These are phyloP conservation scores for Aspergillus terreus DNA, from an alignment of 2,329 filamentous ascomycete species.

Conservation along the genomic window DNA sequence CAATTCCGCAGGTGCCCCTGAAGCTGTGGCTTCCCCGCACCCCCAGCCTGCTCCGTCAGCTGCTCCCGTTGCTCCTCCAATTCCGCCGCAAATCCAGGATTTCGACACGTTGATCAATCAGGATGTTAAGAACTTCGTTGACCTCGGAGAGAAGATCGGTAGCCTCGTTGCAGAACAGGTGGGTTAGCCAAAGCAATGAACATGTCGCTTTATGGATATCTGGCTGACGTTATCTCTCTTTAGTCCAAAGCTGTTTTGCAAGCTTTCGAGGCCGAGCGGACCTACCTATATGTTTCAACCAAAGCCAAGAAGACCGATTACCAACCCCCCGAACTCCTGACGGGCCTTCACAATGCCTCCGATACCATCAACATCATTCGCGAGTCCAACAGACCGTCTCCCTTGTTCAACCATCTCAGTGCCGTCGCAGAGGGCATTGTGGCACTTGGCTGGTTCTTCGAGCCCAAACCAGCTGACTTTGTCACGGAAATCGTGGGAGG, in stretches of 20 bases:
- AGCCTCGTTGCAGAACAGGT: conserved; percentile 78
- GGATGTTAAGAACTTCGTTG: conserved; percentile 73
- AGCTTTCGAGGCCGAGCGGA: conserved; percentile 80
- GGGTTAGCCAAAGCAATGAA: conserved; percentile 20
- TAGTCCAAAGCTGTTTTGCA: conserved; percentile 55
- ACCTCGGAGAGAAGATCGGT: conserved; percentile 73
- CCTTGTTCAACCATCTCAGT: conserved; percentile 75
- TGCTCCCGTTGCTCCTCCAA: conserved; percentile 52
- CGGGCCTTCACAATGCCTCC: conserved; percentile 80
- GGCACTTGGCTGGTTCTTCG: conserved; percentile 85
- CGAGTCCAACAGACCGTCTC: conserved; percentile 72
- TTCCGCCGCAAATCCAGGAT: conserved; percentile 78
- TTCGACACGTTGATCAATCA: conserved; percentile 76
- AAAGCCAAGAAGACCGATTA: conserved; percentile 90
- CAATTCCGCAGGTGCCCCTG: conserved; percentile 18
- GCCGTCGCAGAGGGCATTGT: conserved; percentile 88
- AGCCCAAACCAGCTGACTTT: conserved; percentile 77
- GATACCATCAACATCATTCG: conserved; percentile 75
- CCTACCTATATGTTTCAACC: conserved; percentile 80
- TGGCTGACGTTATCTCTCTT: conserved; percentile 9
- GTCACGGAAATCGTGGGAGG: conserved; percentile 78
- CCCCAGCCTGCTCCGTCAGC: conserved; percentile 39
- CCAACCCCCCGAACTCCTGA: conserved; percentile 69
- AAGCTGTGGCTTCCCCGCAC: conserved; percentile 21
- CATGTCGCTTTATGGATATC: not conserved